Base-by-base conservation (phyloP, 2,329 filamentous ascomycete genomes). In the Alternaria consortialis region DNA sequence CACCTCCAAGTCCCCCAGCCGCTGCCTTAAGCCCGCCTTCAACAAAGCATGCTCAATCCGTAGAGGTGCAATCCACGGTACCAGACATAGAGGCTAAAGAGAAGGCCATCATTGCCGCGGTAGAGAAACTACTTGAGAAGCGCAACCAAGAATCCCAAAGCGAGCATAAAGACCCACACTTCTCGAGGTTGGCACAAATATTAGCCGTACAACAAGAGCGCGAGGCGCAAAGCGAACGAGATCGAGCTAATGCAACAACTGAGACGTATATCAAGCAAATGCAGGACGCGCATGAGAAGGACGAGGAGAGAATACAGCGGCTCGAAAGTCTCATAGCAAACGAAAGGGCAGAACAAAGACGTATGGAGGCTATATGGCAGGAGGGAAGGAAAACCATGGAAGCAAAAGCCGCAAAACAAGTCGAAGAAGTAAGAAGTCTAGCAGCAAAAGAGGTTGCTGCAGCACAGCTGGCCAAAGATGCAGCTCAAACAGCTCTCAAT, bases 101-200 rank as follows among this genome's bases (percentile, higher is more conserved):
- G 4, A 15, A 23, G 3, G 56, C 40, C 3, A 7, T 53, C 23
- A 13, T 58, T 7, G 8, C 42, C 0, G 11, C 48, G 12, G 29
- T 58, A 32, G 42, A 58, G 15, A 31, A 32, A n/a, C 5, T 58
- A 5, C 34, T 58, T 2, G 32, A 58, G n/a, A 42, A 40, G 42
- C 48, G 56, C 20, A 34, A 8, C 1, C 40, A 47, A 2, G 25
- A 53, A 15, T 27, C 20, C 0, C 17, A 31, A 1, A 3, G 20
- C 11, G 56, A 34, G 36, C 32, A 42, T 8, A 37, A 46, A 3
- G 53, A 64, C 17, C 29, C 55, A 4, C 51, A 32, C 13, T 54
- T 66, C n/a, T 42, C 53, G 9, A 67, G 20, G n/a, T 43, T 67
- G 7, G 40, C 62, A 40, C 37, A 60, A 8, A 2, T 67, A 9